phyloP scores from a whole-genome alignment of 129 eudicot species.

The Centaurea solstitialis region DNA sequence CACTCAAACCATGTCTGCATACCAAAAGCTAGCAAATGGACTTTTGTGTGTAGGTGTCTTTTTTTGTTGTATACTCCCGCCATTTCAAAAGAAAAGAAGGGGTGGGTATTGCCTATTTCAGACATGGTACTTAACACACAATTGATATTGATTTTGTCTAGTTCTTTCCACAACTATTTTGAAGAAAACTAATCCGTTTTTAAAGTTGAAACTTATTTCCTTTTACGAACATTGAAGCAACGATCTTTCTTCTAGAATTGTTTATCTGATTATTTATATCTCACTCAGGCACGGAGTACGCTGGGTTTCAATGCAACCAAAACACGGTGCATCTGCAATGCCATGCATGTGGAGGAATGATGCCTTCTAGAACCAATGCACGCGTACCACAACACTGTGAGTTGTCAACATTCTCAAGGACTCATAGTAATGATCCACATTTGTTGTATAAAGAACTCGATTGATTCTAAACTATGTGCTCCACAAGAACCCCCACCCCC shows the following conservation, averaged over 20 bases:
- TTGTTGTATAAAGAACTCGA: neutral
- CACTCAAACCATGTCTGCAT: too few relatives aligned
- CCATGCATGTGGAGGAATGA: conserved; percentile 90
- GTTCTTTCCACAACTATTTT: too few relatives aligned
- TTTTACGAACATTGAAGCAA: neutral
- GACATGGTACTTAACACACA: neutral
- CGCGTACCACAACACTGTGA: conserved; percentile 78
- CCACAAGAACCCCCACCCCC: too few relatives aligned
- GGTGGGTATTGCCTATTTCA: too few relatives aligned
- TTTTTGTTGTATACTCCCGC: neutral
- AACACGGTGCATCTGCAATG: conserved; percentile 86
- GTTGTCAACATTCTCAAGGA: conserved; percentile 30
- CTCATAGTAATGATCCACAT: neutral
- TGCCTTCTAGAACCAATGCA: conserved; percentile 76
- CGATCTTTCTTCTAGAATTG: neutral
- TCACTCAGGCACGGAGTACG: conserved; percentile 51
- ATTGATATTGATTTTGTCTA: too few relatives aligned
- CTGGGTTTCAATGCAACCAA: conserved; percentile 68
- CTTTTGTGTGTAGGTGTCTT: neutral
- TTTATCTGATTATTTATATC: neutral
- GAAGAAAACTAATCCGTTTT: neutral
- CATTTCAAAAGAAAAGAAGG: neutral
- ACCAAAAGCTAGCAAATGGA: too few relatives aligned
- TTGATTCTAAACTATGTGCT: neutral
- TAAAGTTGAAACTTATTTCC: neutral